Evolutionary conservation across 768 basidiomycete species (phyloP).

Genomic region (Termitomyces sp.): DNA sequence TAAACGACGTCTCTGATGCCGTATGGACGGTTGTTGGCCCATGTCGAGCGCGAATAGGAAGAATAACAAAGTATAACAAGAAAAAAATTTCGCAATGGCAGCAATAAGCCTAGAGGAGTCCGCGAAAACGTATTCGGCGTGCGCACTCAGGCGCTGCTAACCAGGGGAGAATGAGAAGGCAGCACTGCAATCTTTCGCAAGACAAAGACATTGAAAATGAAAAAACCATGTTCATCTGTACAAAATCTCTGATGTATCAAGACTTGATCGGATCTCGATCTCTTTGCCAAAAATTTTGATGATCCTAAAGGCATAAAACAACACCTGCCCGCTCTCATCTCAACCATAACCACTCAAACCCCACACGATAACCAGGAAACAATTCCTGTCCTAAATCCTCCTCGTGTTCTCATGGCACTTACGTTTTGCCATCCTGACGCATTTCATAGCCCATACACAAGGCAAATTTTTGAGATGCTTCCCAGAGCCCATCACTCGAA

Average conservation of each 20-base stretch:
- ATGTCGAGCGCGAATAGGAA: conserved; percentile 2
- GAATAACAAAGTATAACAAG: background rate
- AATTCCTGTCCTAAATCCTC: background rate
- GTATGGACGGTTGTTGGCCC: background rate
- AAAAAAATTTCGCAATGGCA: background rate
- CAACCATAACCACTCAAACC: background rate
- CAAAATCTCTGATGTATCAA: background rate
- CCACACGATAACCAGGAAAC: background rate
- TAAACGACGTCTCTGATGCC: conserved; percentile 6
- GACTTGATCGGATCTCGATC: background rate
- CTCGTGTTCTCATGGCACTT: background rate
- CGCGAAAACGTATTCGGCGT: background rate
- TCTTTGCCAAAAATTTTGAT: background rate
- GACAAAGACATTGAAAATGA: conserved; percentile 2
- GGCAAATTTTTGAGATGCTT: conserved; percentile 9
- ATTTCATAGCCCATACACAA: conserved; percentile 12
- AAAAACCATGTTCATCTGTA: background rate
- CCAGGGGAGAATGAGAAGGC: conserved; percentile 3
- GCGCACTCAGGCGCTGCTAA: background rate
- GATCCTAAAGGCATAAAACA: background rate
- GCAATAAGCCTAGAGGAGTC: background rate
- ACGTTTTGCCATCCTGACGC: background rate
- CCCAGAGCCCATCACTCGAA: conserved; percentile 12
- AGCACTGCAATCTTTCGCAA: background rate
- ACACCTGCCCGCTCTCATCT: too few species aligned